These are phyloP conservation scores for Auricularia sp. DNA, from an alignment of 768 basidiomycete species.

Conservation along the genomic window DNA sequence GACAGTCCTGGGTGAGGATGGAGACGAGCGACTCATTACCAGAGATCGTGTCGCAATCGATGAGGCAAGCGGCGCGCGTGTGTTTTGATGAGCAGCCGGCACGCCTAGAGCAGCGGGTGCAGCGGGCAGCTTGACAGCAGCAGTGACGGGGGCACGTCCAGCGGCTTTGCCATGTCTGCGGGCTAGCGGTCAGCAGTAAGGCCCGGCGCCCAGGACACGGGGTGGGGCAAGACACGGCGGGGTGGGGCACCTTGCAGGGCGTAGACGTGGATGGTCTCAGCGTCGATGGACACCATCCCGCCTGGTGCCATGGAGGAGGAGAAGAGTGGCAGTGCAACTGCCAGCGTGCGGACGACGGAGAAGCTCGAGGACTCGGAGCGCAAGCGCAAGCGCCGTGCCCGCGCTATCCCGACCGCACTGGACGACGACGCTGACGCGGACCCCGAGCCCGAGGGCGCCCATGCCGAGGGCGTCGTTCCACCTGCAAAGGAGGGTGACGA, in stretches of 20 bases:
- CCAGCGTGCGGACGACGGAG: constrained; percentile 7
- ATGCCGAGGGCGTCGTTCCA: neutral
- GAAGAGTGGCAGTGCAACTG: neutral
- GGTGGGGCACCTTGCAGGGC: constrained; percentile 64
- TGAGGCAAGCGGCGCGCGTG: constrained; percentile 90
- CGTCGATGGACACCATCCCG: constrained; percentile 56
- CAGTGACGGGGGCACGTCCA: constrained; percentile 88
- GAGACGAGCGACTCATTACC: constrained; percentile 93
- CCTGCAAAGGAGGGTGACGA: neutral
- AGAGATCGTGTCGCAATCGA: constrained; percentile 87
- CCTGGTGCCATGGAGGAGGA: constrained; percentile 18
- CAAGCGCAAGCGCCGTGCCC: neutral
- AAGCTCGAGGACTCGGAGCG: neutral
- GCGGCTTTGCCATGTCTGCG: constrained; percentile 86
- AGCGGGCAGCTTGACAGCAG: constrained; percentile 81
- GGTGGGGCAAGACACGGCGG: neutral
- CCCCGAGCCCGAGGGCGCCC: neutral
- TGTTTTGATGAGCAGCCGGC: constrained; percentile 82
- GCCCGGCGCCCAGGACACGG: neutral
- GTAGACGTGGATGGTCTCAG: constrained; percentile 85
- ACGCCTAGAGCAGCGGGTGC: constrained; percentile 81
- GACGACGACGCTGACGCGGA: neutral
- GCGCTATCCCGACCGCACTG: neutral
- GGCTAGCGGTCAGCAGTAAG: neutral
- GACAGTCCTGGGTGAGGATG: constrained; percentile 92